Evolutionary conservation across 2,329 filamentous ascomycete species (phyloP), one percentile per base, ranked within the genome.

Genomic region (Botryotinia globosa): DNA sequence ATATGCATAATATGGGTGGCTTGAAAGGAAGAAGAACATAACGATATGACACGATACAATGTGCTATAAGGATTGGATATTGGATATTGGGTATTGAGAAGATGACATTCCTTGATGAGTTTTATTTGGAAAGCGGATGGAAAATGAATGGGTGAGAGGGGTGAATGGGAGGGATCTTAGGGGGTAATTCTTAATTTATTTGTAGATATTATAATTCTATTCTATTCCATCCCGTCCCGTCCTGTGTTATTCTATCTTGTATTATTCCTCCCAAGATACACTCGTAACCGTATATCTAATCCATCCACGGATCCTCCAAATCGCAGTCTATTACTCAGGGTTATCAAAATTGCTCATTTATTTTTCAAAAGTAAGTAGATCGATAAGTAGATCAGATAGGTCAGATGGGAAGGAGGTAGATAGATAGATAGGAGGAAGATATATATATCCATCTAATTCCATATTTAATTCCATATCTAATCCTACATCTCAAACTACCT

Each of bases 161-260:
- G 16, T 37, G 34, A 25, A n/a, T 39, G 34, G 25, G 56, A 37
- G 22, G 25, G 12, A 10, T 29, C 18, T 66, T 37, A 51, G 8
- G 63, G 63, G 63, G 45, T 51, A 51, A 20, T 66, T 12, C 5
- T 29, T 66, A 39, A 66, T 66, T 37, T n/a, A 12, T 25, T 66
- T 66, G 44, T 66, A 66, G 32, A 51, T 66, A 51, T n/a, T 66
- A 51, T 14, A n/a, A 51, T 66, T 66, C 63, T 51, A 51, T 51
- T 66, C 29, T 14, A 20, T 61, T 25, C 9, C 0, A 22, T 61
- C 1, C 25, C 14, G 25, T 51, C 6, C 39, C 16, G 39, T 42
- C 4, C 10, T 51, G 25, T 14, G 10, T 12, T 51, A 6, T 51
- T 3, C 0, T 54, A n/a, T 54, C 25, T 10, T 51, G 22, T 12